Base-by-base conservation (phyloP, 495 filamentous ascomycete genomes). In the Durotheca rogersii region DNA sequence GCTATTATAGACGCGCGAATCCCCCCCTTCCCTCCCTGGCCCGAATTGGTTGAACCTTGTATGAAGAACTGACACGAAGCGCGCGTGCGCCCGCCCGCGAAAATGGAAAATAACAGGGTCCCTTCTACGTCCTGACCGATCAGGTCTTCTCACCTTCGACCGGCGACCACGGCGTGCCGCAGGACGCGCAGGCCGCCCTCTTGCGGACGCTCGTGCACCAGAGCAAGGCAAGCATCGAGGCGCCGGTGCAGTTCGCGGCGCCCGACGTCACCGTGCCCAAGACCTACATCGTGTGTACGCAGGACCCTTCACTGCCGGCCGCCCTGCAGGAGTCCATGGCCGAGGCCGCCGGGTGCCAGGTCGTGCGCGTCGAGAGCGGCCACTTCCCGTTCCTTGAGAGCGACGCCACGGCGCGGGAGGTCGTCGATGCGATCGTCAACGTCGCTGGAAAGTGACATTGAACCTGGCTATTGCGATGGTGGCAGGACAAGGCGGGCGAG, bases 361-460 rank as follows among this genome's bases (percentile, higher is more conserved):
- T 59, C 2, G 41, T 54, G 4, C 49, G 38, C 40, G 19, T 59
- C 27, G 35, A 21, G 14, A 36, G 23, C 19, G 45, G 39, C 1
- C 56, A 59, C 29, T 59, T 59, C 15, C 50, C 56, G 36, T 59
- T 59, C 35, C 16, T 59, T 9, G 41, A 59, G 50, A 59, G 56
- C 19, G 31, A 21, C 3, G 50, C 40, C 11, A 42, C 20, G 6
- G 32, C 56, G 12, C 36, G 37, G 12, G 45, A 40, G 11, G 56
- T 59, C 6, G 25, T 59, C 19, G 50, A 59, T 34, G 5, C 35
- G 10, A 59, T 59, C 15, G 41, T 54, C 35, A 50, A 59, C 6
- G 45, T 51, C 17, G 50, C 50, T 12, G 46, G 36, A n/a, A 42
- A 59, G 31, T 54, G 33, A 54, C 6, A 6, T 2, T 7, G 29